Base-by-base conservation (phyloP, 352 stramenopile genomes). In the Globisporangium orthogonon region DNA sequence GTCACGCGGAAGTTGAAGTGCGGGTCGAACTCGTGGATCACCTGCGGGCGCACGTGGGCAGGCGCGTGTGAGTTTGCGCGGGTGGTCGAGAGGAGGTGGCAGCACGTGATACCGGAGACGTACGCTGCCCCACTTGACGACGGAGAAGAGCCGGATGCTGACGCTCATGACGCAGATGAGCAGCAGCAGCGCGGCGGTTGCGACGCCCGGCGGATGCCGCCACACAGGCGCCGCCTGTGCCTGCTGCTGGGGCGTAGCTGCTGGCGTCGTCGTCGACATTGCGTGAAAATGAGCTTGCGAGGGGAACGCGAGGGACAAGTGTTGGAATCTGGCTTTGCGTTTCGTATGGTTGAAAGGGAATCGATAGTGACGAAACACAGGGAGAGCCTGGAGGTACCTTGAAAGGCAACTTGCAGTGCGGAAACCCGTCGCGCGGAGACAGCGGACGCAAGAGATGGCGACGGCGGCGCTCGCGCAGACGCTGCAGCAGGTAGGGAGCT, bases 1-100 rank as follows among this genome's bases (percentile, higher is more conserved):
- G 97, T 99, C 29, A 97, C 97, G 57, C 97, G 89, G 80, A 97
- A 99, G 71, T 99, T 99, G 73, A 99, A 99, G 66, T 98, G 98
- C 39, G 97, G 88, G 52, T 97, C 87, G 61, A 91, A 97, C 71
- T 97, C 88, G 52, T 97, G 86, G 66, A 97, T 97, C 44, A 97
- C 84, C 71, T 87, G 69, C 11, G 2, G 14, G 35, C 28, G 46
- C 17, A 18, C 9, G 29, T 7, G 30, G 5, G 35, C 6, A 30
- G 40, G 3, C 47, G n/a, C 4, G n/a, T 17, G 35, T 40, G 35
- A 40, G 35, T 40, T 23, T 40, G 35, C 29, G 52, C 47, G 43
- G 5, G 41, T 23, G 23, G n/a, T n/a, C 23, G 23, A 23, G 23
- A 15, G 44, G 44, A 6, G 28, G 10, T 17, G 37, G 11, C 23